Evolutionary conservation across 1,284 basidiomycete species (phyloP).

Genomic region (Tilletia horrida): DNA sequence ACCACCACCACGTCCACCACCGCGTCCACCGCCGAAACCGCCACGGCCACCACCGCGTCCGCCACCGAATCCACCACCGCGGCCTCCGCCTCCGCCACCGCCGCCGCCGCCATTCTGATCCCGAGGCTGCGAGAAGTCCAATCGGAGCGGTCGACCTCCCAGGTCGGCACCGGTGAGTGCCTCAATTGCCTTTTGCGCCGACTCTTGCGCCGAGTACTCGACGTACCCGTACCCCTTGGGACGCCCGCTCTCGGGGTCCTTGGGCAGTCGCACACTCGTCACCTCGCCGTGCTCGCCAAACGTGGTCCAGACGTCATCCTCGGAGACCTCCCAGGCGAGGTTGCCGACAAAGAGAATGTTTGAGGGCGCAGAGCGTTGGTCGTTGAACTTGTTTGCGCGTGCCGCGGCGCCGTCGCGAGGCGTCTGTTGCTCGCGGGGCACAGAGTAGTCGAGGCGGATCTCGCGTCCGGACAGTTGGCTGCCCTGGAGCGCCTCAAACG

Average conservation of each 20-base stretch:
- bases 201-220: constrained; percentile 78
- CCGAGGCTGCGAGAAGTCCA: constrained; percentile 88
- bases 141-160: constrained; percentile 73
- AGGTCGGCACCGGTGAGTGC: constrained; percentile 71
- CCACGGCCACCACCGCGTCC: constrained; percentile 34
- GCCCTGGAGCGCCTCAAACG: constrained; percentile 68
- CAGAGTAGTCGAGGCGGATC: constrained; percentile 83
- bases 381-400: constrained; percentile 58
- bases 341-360: constrained; percentile 85
- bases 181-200: constrained; percentile 77
- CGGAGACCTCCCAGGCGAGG: constrained; percentile 73
- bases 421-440: constrained; percentile 63
- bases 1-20: constrained; percentile 59
- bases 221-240: constrained; percentile 97
- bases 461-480: constrained; percentile 77
- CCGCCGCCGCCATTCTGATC: constrained; percentile 61
- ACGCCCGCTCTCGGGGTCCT: constrained; percentile 83
- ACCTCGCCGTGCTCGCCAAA: constrained; percentile 88
- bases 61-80: constrained; percentile 54
- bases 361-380: constrained; percentile 65
- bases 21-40: constrained; percentile 54
- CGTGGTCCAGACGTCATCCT: constrained; percentile 84
- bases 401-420: constrained; percentile 54
- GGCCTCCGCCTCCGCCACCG: constrained; percentile 58
- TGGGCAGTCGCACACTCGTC: constrained; percentile 83